Percentiles rank a stretch among this genome's conserved stretches.
Evolutionary conservation across 2,329 filamentous ascomycete genomes (phyloP).

Genomic region (Metarhizium anisopliae): DNA sequence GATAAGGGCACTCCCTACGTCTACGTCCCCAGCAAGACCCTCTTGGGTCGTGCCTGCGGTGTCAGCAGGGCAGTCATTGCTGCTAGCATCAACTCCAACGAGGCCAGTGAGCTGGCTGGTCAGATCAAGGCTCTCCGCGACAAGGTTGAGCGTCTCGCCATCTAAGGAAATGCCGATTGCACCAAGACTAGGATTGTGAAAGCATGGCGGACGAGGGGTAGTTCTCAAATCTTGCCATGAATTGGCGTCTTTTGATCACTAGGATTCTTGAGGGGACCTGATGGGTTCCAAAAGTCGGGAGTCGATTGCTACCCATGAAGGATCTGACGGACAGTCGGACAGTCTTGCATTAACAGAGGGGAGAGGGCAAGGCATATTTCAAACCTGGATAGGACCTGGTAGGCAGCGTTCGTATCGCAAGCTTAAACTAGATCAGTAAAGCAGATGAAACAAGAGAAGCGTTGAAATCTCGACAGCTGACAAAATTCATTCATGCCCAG

Average conservation of each 20-base stretch:
- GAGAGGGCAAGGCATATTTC: too few species aligned
- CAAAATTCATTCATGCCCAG: too few species aligned
- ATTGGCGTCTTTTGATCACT: neutral
- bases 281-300: too few species aligned
- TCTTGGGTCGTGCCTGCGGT: conserved; percentile 81
- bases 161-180: conserved; percentile 46
- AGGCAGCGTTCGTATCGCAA: too few species aligned
- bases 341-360: too few species aligned
- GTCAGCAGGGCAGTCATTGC: conserved; percentile 83
- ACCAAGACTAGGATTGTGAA: neutral
- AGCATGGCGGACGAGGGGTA: neutral
- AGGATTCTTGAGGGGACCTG: too few species aligned
- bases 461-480: too few species aligned
- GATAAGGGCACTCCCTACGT: conserved; percentile 62
- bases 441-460: too few species aligned
- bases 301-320: too few species aligned
- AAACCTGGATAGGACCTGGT: too few species aligned
- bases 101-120: conserved; percentile 75
- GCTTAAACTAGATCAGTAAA: too few species aligned
- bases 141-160: conserved; percentile 92
- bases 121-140: conserved; percentile 87
- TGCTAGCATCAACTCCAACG: conserved; percentile 82
- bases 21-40: conserved; percentile 69
- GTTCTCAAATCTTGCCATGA: neutral
- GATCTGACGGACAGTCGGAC: too few species aligned